Base-by-base conservation (phyloP, 176 grass and related monocot species). In the Zizania latifolia region DNA sequence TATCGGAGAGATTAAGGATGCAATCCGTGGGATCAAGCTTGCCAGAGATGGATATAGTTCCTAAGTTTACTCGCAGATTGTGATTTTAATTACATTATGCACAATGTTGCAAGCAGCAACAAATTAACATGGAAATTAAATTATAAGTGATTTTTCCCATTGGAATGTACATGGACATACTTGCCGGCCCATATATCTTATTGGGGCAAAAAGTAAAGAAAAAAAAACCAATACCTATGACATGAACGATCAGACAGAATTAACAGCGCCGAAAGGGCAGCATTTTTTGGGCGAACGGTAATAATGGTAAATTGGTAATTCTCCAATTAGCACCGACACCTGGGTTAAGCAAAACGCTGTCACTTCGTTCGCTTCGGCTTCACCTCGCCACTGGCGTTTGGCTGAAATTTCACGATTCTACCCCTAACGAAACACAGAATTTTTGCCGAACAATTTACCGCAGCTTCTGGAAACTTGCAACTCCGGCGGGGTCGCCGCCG, bases 241-340 rank as follows among this genome's bases (percentile, higher is more conserved):
- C 65, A 71, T 17, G 67, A 30, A 62, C 15, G 14, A 72, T 62
- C n/a, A 72, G 39, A 48, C 40, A 71, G 55, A 70, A 60, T 60
- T 30, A 26, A 27, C 21, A 13, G 43, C 58, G 57, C 74, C n/a
- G 12, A 35, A 32, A 14, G 38, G 23, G 29, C 40, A 41, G 1
- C 40, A 27, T 9, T 41, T 41, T n/a, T 13, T 67, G 13, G 38
- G 8, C 54, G 35, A 10, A 33, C 39, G 37, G 57, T 23, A 44
- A 76, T 37, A 76, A 62, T 32, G 72, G 71, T 39, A 61, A 60
- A 41, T 26, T 27, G 64, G 65, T 41, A 80, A 14, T 51, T 48
- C 6, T 21, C 58, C 24, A 24, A 50, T 61, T 71, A 80, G 39
- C 78, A 45, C 66, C 65, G 78, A 43, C 76, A 0, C 37, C 65